A percentile compares a stretch with the other conserved stretches of the same genome.
Conservation (phyloP, 2,329 filamentous ascomycete species). For the Diaporthe sp. region DNA sequence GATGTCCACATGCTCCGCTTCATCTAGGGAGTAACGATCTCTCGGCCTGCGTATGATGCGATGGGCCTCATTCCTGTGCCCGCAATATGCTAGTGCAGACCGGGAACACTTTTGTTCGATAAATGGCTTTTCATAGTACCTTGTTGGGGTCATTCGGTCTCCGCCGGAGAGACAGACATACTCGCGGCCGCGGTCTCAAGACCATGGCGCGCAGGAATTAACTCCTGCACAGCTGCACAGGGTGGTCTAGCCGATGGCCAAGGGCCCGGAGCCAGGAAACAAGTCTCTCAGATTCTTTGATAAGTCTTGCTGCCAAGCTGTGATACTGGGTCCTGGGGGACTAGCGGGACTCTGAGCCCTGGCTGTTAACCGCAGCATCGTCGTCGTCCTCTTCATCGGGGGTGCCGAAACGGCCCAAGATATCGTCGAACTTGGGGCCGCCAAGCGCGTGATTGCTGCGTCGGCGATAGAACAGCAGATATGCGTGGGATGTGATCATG, state of each 20-base stretch:
- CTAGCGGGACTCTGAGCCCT: slow-evolving; percentile 34
- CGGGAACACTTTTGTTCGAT: neutral
- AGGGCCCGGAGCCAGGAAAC: slow-evolving; percentile 4
- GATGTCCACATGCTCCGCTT: slow-evolving; percentile 19
- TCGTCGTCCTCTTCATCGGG: slow-evolving; percentile 28
- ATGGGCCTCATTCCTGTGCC: neutral
- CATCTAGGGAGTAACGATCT: slow-evolving; percentile 22
- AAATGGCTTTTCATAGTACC: slow-evolving; percentile 21
- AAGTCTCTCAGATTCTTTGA: neutral
- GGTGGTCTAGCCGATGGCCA: slow-evolving; percentile 1
- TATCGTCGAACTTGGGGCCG: slow-evolving; percentile 77
- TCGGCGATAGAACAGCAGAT: slow-evolving; percentile 95
- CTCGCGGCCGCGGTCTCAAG: neutral
- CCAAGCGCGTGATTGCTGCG: slow-evolving; percentile 82
- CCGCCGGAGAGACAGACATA: neutral
- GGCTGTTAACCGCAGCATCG: slow-evolving; percentile 27
- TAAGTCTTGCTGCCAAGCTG: slow-evolving; percentile 12
- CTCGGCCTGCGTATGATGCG: neutral
- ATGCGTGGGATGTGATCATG: slow-evolving; percentile 82
- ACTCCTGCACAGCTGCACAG: slow-evolving; percentile 3
- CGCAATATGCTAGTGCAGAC: neutral
- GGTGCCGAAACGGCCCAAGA: slow-evolving; percentile 57
- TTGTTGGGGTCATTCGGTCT: neutral
- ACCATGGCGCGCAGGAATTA: neutral
- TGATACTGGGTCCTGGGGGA: slow-evolving; percentile 13